Base-by-base conservation (phyloP, 345 rosid genomes). In the Euphorbia tirucalli region DNA sequence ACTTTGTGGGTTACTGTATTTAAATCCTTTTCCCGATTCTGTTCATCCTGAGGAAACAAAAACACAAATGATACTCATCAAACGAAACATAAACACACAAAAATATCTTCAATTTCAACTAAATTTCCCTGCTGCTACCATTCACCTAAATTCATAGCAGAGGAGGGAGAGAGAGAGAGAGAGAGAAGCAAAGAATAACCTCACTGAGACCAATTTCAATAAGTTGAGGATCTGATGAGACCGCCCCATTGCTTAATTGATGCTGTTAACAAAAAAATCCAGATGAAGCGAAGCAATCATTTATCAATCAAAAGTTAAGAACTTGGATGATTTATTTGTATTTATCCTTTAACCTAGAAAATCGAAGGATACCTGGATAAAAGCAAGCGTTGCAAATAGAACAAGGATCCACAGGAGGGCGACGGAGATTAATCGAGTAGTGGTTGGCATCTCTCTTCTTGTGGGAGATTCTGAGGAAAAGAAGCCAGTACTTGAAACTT, bases 181-280 rank as follows among this genome's bases (percentile, higher is more conserved):
- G n/a, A n/a, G n/a, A n/a, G n/a, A n/a, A n/a, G n/a, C n/a, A n/a
- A n/a, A n/a, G n/a, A 15, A 30, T 4, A 77, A 84, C 89, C 85
- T 80, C 78, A 77, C 32, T 71, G 21, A 81, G 62, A 71, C 73
- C 73, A 67, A 41, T 48, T 37, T 61, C 61, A 46, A 43, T 63
- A 68, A 74, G 59, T 71, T 83, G 77, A 71, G 80, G 76, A 61
- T 75, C 82, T 28, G 77, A 68, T 11, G 85, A 83, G 75, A 81
- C 79, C 59, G 85, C 81, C 31, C 79, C 83, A 76, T 86, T 86
- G 70, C 83, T 83, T 44, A 90, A 74, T 50, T 81, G 88, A 71
- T 86, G 77, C 97, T 93, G 74, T 22, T 57, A 74, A 61, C 44
- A 44, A 55, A 64, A 39, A 32, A 65, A 63, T 31, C 21, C 25